Base-by-base conservation (phyloP, 2,329 filamentous ascomycete genomes). In the Diaporthe aspalathi region DNA sequence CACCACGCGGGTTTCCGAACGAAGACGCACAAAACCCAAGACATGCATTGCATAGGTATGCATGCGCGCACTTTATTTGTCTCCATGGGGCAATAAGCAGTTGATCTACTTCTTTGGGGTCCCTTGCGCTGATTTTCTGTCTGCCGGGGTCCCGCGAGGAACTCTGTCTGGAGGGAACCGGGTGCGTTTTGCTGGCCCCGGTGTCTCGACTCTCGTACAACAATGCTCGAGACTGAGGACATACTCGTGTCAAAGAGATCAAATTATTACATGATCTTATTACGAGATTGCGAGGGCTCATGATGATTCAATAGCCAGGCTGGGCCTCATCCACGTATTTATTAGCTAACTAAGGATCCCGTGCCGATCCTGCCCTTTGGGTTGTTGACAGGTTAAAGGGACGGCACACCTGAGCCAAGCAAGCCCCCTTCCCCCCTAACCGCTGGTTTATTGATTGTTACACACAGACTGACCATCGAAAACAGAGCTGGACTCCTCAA, bases 231-330 rank as follows among this genome's bases (percentile, higher is more conserved):
- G n/a, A 3, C 16, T 40, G 38, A 16, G 17, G 16, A 9, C 2
- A 9, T 47, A 12, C n/a, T 32, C 1, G 40, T 45, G 32, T 22
- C 35, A 38, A 14, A 49, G 9, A 14, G 14, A 11, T 14, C 16
- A 32, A n/a, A n/a, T 24, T 9, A 47, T 62, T 62, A 47, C 57
- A 62, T 62, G 57, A 62, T 62, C 40, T 32, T 47, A 47, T 62
- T 62, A 62, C 57, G 57, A 62, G 40, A 62, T 62, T 47, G 57
- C 11, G 38, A 62, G 11, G 11, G 5, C 27, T 62, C 24, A n/a
- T 62, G 40, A 47, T 22, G 9, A 22, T 47, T 62, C 20, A 29
- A 22, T 32, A 62, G 20, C 14, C 40, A 22, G 40, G 40, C 40
- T 47, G 27, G 53, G 35, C 35, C 8, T 7, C 27, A 9, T 20